Evolutionary conservation across 179 eudicot species (phyloP).

Genomic region (Beta macrorhiza): DNA sequence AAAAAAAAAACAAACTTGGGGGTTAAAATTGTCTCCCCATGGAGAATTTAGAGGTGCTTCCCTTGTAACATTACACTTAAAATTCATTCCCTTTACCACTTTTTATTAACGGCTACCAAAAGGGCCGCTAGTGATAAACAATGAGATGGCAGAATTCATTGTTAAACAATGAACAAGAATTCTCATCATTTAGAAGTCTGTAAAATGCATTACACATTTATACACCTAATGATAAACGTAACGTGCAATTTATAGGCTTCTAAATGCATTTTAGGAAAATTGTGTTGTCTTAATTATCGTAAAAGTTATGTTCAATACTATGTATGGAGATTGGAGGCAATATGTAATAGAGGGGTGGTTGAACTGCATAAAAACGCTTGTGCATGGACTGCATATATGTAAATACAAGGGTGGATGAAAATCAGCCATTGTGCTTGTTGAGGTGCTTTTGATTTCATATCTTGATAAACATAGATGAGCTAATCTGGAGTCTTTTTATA

Average conservation of each 20-base stretch:
- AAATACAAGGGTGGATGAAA: not conserved
- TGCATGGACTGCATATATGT: not conserved
- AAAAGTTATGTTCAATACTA: not conserved
- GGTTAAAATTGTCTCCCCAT: no score
- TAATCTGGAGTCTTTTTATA: not conserved
- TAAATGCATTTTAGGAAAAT: no score
- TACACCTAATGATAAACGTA: not conserved
- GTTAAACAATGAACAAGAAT: not conserved
- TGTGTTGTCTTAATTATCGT: not conserved
- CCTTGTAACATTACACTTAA: no score
- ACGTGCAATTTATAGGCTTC: not conserved
- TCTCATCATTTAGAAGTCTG: not conserved
- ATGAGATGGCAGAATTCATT: not conserved
- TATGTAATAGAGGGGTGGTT: no score
- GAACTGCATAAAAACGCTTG: no score
- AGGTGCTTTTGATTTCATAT: slow-evolving; percentile 12
- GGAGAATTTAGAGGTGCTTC: no score
- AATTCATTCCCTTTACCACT: no score
- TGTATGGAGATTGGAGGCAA: no score
- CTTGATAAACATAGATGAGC: not conserved
- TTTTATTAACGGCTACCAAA: no score
- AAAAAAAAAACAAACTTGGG: no score
- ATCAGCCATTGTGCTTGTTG: not conserved
- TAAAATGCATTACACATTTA: not conserved
- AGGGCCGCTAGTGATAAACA: not conserved